Base-by-base conservation (phyloP, 768 basidiomycete genomes). In the Tricholomella constricta region DNA sequence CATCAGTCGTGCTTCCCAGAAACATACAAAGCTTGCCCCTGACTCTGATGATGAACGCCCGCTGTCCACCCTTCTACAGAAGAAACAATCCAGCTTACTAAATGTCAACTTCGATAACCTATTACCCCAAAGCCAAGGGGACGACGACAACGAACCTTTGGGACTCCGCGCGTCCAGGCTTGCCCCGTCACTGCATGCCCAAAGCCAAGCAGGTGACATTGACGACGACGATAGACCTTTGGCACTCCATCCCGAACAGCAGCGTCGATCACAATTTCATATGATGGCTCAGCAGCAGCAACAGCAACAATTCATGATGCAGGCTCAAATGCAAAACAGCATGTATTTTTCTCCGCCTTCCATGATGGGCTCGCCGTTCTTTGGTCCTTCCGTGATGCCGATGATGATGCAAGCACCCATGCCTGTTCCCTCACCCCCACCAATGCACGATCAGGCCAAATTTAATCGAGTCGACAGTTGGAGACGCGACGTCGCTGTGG, bases 41-140 rank as follows among this genome's bases (percentile, higher is more conserved):
- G 83, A 83, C 54, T 85, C 86, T 1, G 88, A 89, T 55, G 88
- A 89, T 58, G 89, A 89, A 59, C 75, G 79, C 53, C 91, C 91
- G 4, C 69, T 94, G 27, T 83, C 86, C 4, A 75, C 72, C 38
- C 68, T 92, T 11, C 65, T 89, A 26, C 75, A 74, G 41, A 76
- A 76, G 61, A 65, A 69, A 17, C 77, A 76, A 62, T 57, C 75
- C 36, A 72, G 72, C 35, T 67, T 81, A 45, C 73, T 78, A 14
- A 69, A 78, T 23, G 62, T 79, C 38, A 71, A 72, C 56, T 75
- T 77, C 52, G 76, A 75, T 51, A 65, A 69, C 45, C 55, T 69
- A 45, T 57, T 64, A 19, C 48, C 54, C 22, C 48, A 57, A 14
- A 59, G 52, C 32, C 50, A 48, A 25, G 75, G 70, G 27, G 75